phyloP scores from a whole-genome alignment of 2,329 filamentous ascomycete species.

The Fusarium clavum region DNA sequence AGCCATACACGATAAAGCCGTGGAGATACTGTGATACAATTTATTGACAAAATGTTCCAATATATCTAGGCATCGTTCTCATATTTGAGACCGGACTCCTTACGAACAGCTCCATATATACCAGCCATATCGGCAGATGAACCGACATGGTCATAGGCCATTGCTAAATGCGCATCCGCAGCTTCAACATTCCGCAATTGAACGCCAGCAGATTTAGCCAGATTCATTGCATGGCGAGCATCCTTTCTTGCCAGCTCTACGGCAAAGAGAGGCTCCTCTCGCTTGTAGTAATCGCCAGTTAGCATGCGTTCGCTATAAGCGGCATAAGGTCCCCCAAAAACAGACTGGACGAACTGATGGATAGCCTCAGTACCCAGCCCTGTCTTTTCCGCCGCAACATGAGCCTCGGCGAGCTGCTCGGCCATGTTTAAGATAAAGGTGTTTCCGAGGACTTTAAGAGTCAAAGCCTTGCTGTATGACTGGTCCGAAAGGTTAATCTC shows the following conservation, averaged over 20 bases:
- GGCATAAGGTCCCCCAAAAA: constrained; percentile 81
- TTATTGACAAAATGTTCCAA: not conserved
- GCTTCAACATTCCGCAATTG: constrained; percentile 73
- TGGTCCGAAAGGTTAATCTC: constrained; percentile 78
- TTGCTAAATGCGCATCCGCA: constrained; percentile 74
- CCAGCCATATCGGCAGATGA: constrained; percentile 81
- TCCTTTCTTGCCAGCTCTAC: constrained; percentile 89
- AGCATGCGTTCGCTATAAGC: constrained; percentile 82
- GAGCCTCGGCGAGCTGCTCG: constrained; percentile 80
- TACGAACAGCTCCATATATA: constrained; percentile 83
- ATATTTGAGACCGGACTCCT: constrained; percentile 79
- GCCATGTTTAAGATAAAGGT: constrained; percentile 88
- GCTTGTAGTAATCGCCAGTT: constrained; percentile 79
- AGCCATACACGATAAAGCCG: not conserved
- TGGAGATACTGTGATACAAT: no score
- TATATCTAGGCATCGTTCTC: constrained; percentile 63
- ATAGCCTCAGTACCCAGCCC: constrained; percentile 78
- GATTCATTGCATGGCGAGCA: constrained; percentile 74
- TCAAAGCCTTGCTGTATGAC: constrained; percentile 74
- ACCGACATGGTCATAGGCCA: constrained; percentile 75
- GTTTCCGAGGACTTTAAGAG: constrained; percentile 87
- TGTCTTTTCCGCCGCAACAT: constrained; percentile 82
- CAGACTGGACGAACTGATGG: constrained; percentile 75
- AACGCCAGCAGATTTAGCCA: constrained; percentile 73
- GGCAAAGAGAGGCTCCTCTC: constrained; percentile 83